These are phyloP conservation scores for Craspedostauros australis DNA, from an alignment of 108 stramenopile genomes.

Conservation along the genomic window DNA sequence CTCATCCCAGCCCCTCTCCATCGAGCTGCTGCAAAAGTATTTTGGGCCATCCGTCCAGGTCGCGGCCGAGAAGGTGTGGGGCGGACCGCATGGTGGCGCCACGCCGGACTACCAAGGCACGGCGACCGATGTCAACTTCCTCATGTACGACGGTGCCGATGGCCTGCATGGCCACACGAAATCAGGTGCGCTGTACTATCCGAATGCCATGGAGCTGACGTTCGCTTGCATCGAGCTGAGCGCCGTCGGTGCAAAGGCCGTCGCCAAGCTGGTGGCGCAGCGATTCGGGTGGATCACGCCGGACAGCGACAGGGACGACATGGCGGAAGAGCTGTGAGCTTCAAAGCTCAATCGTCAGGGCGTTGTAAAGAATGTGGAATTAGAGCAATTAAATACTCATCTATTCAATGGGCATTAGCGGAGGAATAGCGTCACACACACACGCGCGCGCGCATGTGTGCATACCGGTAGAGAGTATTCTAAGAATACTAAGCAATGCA, in stretches of 20 bases:
- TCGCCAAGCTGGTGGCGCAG: conserved; percentile 69
- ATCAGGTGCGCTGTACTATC: conserved; percentile 65
- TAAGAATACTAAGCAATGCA: too few species aligned
- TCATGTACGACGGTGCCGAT: conserved; percentile 62
- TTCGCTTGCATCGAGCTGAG: conserved; percentile 65
- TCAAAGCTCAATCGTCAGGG: neutral
- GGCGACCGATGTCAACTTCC: conserved; percentile 36
- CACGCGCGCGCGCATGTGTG: too few species aligned
- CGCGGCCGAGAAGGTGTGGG: conserved; percentile 50
- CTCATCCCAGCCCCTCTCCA: conserved; percentile 27
- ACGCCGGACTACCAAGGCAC: conserved; percentile 55
- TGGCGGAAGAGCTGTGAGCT: conserved; percentile 22
- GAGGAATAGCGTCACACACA: too few species aligned
- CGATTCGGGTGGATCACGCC: conserved; percentile 33
- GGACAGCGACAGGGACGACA: neutral
- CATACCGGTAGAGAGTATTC: too few species aligned
- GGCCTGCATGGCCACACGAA: conserved; percentile 24
- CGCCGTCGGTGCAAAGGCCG: conserved; percentile 72
- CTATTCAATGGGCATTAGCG: too few species aligned
- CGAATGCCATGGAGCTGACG: conserved; percentile 61
- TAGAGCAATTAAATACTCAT: too few species aligned
- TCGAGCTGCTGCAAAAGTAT: conserved; percentile 17
- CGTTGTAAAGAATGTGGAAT: neutral
- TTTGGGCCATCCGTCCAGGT: conserved; percentile 48
- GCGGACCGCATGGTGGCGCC: conserved; percentile 50